Evolutionary conservation across 768 basidiomycete genomes (phyloP).

Genomic region (Boletus sp.): DNA sequence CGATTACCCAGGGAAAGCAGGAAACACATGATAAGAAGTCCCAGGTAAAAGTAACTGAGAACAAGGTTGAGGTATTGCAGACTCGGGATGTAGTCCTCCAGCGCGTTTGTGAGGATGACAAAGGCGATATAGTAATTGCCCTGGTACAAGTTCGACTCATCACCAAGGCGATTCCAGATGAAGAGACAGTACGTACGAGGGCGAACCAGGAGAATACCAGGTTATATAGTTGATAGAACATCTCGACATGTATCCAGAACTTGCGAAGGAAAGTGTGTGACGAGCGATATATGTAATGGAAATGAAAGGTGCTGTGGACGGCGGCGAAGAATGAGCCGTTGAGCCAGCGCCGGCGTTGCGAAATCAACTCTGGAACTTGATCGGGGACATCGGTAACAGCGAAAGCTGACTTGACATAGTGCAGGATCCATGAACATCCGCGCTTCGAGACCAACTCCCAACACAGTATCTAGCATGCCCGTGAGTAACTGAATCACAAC

Average conservation of each 20-base stretch:
- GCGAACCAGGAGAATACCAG: slow-evolving; percentile 92
- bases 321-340: slow-evolving; percentile 99
- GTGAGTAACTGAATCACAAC: neutral
- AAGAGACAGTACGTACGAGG: slow-evolving; percentile 45
- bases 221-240: slow-evolving; percentile 88
- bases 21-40: slow-evolving; percentile 83
- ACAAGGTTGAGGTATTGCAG: slow-evolving; percentile 73
- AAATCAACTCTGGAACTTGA: slow-evolving; percentile 91
- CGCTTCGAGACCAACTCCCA: slow-evolving; percentile 98
- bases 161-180: neutral
- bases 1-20: slow-evolving; percentile 86
- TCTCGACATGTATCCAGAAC: slow-evolving; percentile 92
- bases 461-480: slow-evolving; percentile 70
- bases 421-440: slow-evolving; percentile 84
- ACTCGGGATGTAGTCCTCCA: slow-evolving; percentile 61
- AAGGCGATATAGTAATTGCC: slow-evolving; percentile 94
- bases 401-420: slow-evolving; percentile 95
- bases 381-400: slow-evolving; percentile 93
- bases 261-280: slow-evolving; percentile 80
- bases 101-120: slow-evolving; percentile 65
- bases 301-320: slow-evolving; percentile 87
- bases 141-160: slow-evolving; percentile 30
- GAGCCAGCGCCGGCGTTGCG: slow-evolving; percentile 93
- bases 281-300: slow-evolving; percentile 92
- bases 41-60: slow-evolving; percentile 85